Evolutionary conservation across 805 yeast species (phyloP), one percentile per base, ranked within the genome.

Genomic region (Pichia membranifaciens): DNA sequence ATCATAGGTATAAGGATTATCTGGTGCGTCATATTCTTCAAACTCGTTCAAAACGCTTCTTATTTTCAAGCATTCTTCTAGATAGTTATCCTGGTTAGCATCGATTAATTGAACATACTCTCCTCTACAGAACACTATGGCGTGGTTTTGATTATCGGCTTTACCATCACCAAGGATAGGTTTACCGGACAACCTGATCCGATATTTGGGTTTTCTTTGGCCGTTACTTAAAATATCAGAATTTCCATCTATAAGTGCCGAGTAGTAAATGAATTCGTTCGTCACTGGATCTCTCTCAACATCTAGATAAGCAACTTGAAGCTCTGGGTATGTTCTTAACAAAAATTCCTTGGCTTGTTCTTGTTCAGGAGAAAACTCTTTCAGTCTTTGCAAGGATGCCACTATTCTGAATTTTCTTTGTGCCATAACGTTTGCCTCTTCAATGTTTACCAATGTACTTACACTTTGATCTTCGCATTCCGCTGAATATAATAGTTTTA

Each of bases 111-210:
- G 93, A 51, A 85, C 74, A 59, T 84, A 85, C 61, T 85, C 93
- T 51, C 95, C 95, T 53, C 93, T 74, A 57, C 81, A 78, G 66
- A 83, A 86, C 31, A 84, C 76, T 42, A 86, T 61, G 5, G 90
- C 79, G 61, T 80, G 86, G 58, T 86, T 86, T 60, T 86, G 95
- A 58, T 86, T 86, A 64, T 86, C 95, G 28, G 89, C 77, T 62
- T 85, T 85, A 48, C 95, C 95, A 62, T 85, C 93, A 41, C 95
- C 95, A 50, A 86, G 71, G 45, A 85, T 82, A 41, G 95, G 95
- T 61, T 84, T 79, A 16, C 95, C 95, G 13, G 90, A 81, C 38
- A 86, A 70, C 55, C 70, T 76, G 41, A 86, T 74, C 55, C 81
- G 70, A 56, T 80, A 81, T 55, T 79, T 78, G 28, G 87, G 87